Conservation (phyloP, 129 eudicot species). For the Rutidosis leptorrhynchoides region DNA sequence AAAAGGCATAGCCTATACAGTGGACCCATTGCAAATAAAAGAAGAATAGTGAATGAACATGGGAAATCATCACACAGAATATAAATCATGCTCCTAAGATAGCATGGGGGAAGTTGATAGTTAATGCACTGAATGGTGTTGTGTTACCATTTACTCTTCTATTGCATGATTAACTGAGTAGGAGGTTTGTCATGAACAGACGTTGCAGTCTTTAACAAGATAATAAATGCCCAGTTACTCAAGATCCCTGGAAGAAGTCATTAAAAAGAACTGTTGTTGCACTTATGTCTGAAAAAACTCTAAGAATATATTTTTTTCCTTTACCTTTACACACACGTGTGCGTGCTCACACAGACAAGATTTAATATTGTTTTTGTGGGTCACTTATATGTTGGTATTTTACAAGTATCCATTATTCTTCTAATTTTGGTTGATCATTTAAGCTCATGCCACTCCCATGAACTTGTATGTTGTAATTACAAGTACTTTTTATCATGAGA, state of each 20-base stretch:
- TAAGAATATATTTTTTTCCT: conserved; percentile 5
- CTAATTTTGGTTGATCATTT: not conserved
- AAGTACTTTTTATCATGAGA: conserved; percentile 11
- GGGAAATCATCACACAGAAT: not conserved
- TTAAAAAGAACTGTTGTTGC: conserved; percentile 4
- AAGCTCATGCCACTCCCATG: not conserved
- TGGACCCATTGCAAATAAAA: not conserved
- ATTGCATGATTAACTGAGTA: not conserved
- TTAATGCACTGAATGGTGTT: not conserved
- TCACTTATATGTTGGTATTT: conserved; percentile 5
- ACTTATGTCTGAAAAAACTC: conserved; percentile 5
- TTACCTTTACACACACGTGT: not conserved
- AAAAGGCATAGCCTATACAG: not conserved
- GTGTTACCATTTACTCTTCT: not conserved
- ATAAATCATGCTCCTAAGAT: conserved; percentile 7
- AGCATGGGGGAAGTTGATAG: not conserved
- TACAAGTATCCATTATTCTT: not conserved
- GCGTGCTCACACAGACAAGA: not conserved
- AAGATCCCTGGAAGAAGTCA: conserved; percentile 4
- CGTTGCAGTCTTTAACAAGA: conserved; percentile 16
- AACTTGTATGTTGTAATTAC: conserved; percentile 6
- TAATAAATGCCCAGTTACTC: not conserved
- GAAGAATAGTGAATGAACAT: not conserved
- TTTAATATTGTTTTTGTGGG: not conserved
- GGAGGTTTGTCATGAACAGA: conserved; percentile 8